These are phyloP conservation scores for Dothiorella sarmentorum DNA, from an alignment of 2,329 filamentous ascomycete species.

Conservation along the genomic window DNA sequence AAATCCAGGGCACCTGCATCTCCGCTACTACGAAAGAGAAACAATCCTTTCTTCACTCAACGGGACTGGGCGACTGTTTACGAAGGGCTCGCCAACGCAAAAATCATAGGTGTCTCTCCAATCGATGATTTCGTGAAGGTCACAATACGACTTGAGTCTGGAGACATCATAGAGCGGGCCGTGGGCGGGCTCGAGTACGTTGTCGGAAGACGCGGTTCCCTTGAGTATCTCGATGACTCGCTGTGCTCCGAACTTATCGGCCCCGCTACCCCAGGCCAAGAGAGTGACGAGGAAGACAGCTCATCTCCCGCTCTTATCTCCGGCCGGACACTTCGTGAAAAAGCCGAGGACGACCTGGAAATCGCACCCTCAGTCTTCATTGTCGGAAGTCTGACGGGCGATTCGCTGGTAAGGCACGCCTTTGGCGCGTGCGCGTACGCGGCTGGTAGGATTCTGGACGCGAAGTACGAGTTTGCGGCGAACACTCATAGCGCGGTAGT, in stretches of 20 bases:
- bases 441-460: slow-evolving; percentile 49
- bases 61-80: slow-evolving; percentile 52
- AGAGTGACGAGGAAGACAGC: slow-evolving; percentile 7
- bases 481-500: slow-evolving; percentile 21
- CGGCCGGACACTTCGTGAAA: slow-evolving; percentile 51
- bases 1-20: slow-evolving; percentile 16
- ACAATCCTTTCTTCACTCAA: slow-evolving; percentile 45
- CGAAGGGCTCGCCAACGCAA: slow-evolving; percentile 55
- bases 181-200: slow-evolving; percentile 54
- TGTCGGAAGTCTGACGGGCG: slow-evolving; percentile 58
- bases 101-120: slow-evolving; percentile 40
- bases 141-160: slow-evolving; percentile 44
- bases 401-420: slow-evolving; percentile 58
- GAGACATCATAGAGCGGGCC: slow-evolving; percentile 41
- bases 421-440: slow-evolving; percentile 58
- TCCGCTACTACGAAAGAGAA: slow-evolving; percentile 30
- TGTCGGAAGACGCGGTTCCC: slow-evolving; percentile 54
- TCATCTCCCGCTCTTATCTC: slow-evolving; percentile 41
- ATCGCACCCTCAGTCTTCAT: slow-evolving; percentile 53
- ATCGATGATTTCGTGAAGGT: slow-evolving; percentile 30
- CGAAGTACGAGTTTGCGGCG: slow-evolving; percentile 26
- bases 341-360: slow-evolving; percentile 51
- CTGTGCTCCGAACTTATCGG: slow-evolving; percentile 49
- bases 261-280: not conserved
- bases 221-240: slow-evolving; percentile 48